Evolutionary conservation across 2,329 filamentous ascomycete species (phyloP).

Genomic region (Colletotrichum acutatum): DNA sequence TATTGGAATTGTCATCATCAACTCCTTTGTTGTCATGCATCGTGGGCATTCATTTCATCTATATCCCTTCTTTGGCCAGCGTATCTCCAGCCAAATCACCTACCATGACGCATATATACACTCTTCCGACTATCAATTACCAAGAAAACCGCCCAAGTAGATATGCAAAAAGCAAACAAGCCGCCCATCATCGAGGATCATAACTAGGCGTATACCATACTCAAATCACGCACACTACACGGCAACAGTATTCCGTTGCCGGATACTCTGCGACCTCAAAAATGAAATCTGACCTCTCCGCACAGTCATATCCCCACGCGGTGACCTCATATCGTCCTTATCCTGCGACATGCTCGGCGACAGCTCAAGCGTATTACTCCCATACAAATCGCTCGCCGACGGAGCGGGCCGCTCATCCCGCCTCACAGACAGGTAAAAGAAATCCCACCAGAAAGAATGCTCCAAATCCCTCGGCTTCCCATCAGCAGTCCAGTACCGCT

Average conservation of each 20-base stretch:
- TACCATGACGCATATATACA: not conserved
- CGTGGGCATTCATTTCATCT: not conserved
- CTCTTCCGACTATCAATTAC: not conserved
- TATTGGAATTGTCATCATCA: not conserved
- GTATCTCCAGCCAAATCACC: not conserved
- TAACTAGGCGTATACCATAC: not conserved
- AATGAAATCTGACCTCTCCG: conserved; percentile 30
- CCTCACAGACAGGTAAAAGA: conserved; percentile 53
- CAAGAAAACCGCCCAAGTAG: not conserved
- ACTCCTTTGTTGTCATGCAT: not conserved
- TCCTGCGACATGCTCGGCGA: conserved; percentile 23
- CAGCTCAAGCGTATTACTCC: conserved; percentile 15
- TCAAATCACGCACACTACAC: conserved; percentile 5
- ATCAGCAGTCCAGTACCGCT: conserved; percentile 59
- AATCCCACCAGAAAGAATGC: conserved; percentile 55
- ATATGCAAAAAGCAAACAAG: not conserved
- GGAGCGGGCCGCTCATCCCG: conserved; percentile 42
- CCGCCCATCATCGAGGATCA: not conserved
- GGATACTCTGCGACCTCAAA: conserved; percentile 25
- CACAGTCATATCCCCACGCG: conserved; percentile 19
- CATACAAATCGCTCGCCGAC: conserved; percentile 9
- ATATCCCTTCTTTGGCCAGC: not conserved
- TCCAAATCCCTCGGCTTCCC: conserved; percentile 54
- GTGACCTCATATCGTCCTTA: conserved; percentile 30
- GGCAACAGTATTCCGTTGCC: conserved; percentile 25